Base-by-base conservation (phyloP, 768 basidiomycete genomes). In the Pisolithus microcarpus region DNA sequence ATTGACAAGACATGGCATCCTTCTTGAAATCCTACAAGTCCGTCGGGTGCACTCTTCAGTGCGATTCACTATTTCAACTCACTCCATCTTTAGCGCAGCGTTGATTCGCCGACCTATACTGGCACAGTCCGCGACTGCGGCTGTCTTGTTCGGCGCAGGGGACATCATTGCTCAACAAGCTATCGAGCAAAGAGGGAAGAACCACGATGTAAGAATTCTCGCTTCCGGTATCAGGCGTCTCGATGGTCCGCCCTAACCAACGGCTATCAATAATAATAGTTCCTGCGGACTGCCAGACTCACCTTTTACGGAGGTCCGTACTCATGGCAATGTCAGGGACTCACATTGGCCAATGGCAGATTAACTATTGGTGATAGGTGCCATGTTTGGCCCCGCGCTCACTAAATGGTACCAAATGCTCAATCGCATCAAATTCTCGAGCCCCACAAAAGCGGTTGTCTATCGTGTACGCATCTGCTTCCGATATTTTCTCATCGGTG, bases 81-180 rank as follows among this genome's bases (percentile, higher is more conserved):
- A 52, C 57, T 56, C 36, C 18, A 37, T 6, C 52, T 28, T 24
- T 64, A 87, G 86, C 62, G 69, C 80, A 1, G 68, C 76, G 18
- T 74, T 88, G 19, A 66, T 84, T 46, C 77, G 81, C 10, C 73
- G 79, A 11, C 86, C 87, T 0, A 71, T 85, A 70, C 49, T 80
- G 16, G 69, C 80, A 2, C 84, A 87, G 56, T 85, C 81, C 51
- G 66, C 69, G 0, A 85, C 85, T 0, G 84, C 84, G 0, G 79
- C 76, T 1, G 58, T 84, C 46, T 70, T 91, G 8, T 91, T 90
- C 55, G 83, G 85, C 40, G 72, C 77, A 6, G 88, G 87, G 19
- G 90, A 91, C 62, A 59, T 92, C 1, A 77, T 94, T 39, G 92
- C 92, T 0, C 92, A 96, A 67, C 93, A 95, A 66, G 77, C 71